These are phyloP conservation scores for Pisolithus marmoratus DNA, from an alignment of 768 basidiomycete species.

Conservation along the genomic window DNA sequence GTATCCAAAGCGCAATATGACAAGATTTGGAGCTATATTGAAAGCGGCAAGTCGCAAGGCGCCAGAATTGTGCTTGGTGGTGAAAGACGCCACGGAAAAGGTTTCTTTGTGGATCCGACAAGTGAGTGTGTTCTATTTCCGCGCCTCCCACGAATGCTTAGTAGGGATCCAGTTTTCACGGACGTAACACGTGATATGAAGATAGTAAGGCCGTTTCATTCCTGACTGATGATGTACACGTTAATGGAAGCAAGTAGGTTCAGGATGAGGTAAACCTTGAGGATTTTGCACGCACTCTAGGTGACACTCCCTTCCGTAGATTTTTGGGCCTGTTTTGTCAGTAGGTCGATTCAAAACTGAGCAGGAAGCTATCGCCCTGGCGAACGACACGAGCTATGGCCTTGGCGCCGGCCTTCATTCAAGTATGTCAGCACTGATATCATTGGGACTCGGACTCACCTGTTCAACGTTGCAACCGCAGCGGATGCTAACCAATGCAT, in stretches of 20 bases:
- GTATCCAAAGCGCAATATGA: slow-evolving; percentile 83
- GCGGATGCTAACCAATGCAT: slow-evolving; percentile 86
- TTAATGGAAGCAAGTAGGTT: slow-evolving; percentile 27
- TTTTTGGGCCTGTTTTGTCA: slow-evolving; percentile 90
- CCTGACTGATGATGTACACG: not conserved
- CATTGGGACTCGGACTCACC: not conserved
- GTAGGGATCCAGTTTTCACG: slow-evolving; percentile 58
- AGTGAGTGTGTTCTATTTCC: slow-evolving; percentile 41
- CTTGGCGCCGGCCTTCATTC: slow-evolving; percentile 90
- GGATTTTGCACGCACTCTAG: slow-evolving; percentile 3
- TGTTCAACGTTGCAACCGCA: slow-evolving; percentile 18
- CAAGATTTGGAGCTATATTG: slow-evolving; percentile 83
- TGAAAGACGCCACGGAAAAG: slow-evolving; percentile 64
- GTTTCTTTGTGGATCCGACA: slow-evolving; percentile 88
- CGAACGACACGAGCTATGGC: slow-evolving; percentile 88
- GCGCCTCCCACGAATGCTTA: slow-evolving; percentile 3
- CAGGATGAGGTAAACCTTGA: slow-evolving; percentile 24
- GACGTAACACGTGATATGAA: slow-evolving; percentile 78
- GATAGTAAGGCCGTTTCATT: slow-evolving; percentile 50
- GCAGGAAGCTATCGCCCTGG: slow-evolving; percentile 76
- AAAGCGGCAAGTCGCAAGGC: slow-evolving; percentile 77
- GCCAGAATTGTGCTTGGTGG: slow-evolving; percentile 81
- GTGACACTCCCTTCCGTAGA: slow-evolving; percentile 38
- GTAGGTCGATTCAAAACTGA: slow-evolving; percentile 83
- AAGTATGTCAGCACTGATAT: slow-evolving; percentile 41